Percentiles rank a stretch among this genome's conserved stretches.
These are phyloP conservation scores for Thinopyrum elongatum DNA, from an alignment of 176 grass and related monocot genomes.

Conservation along the genomic window DNA sequence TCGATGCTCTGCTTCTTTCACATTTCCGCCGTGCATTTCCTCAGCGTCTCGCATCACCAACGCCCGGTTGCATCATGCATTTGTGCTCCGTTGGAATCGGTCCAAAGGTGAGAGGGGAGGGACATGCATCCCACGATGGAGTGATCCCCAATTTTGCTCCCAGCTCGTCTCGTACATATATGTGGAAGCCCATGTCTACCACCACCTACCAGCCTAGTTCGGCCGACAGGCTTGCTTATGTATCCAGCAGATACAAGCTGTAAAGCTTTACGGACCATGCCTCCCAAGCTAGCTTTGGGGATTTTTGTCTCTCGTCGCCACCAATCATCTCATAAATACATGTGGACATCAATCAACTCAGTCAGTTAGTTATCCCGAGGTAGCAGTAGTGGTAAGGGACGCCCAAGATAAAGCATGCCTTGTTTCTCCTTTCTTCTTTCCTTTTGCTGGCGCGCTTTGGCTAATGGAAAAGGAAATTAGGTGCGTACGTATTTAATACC, in stretches of 20 bases:
- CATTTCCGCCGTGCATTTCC: background rate
- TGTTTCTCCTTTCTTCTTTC: background rate
- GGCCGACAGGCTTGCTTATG: slow-evolving; percentile 33
- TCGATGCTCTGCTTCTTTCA: background rate
- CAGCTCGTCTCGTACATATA: background rate
- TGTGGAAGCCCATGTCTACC: background rate
- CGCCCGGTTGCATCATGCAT: background rate
- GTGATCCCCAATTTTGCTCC: background rate
- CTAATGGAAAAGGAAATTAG: background rate
- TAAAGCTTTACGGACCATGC: slow-evolving; percentile 10
- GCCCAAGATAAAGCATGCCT: background rate
- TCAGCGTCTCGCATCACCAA: background rate
- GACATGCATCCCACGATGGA: slow-evolving; percentile 20
- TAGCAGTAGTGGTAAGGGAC: background rate
- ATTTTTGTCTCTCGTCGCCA: slow-evolving; percentile 36
- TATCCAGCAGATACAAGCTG: slow-evolving; percentile 33
- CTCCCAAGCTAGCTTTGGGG: slow-evolving; percentile 3
- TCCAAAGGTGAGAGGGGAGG: background rate
- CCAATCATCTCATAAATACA: slow-evolving; percentile 14
- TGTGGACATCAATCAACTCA: slow-evolving; percentile 6
- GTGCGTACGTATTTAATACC: background rate
- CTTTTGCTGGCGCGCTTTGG: background rate
- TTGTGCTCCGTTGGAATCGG: slow-evolving; percentile 1
- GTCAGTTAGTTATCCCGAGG: background rate
- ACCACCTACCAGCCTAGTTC: slow-evolving; percentile 22